Percentiles rank a stretch among this genome's conserved stretches.
These are phyloP conservation scores for Saccharomyces hybrid DNA, from an alignment of 1,139 yeast species.

Conservation along the genomic window DNA sequence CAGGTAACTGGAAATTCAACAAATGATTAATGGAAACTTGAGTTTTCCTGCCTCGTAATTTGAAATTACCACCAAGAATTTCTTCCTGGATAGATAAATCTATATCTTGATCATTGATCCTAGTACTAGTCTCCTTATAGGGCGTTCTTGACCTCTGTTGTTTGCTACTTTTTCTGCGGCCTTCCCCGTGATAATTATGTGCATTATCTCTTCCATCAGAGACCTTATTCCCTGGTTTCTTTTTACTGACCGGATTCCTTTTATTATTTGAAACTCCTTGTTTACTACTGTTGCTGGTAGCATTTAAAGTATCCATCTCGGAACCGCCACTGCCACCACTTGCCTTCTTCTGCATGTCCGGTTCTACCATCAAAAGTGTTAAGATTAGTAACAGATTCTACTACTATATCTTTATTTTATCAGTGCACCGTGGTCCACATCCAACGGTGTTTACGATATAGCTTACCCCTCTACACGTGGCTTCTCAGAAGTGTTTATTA, in stretches of 20 bases:
- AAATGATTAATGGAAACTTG: slow-evolving; percentile 58
- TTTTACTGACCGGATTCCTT: background rate
- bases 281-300: background rate
- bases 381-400: background rate
- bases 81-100: slow-evolving; percentile 34
- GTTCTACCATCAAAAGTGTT: background rate
- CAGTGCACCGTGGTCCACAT: background rate
- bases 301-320: background rate
- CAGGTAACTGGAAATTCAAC: slow-evolving; percentile 54
- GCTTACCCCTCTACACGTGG: background rate
- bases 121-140: background rate
- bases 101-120: slow-evolving; percentile 6
- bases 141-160: slow-evolving; percentile 5
- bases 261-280: background rate
- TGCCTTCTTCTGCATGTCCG: background rate
- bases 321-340: background rate
- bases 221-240: background rate
- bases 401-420: background rate
- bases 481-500: background rate
- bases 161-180: slow-evolving; percentile 7
- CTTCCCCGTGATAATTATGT: background rate
- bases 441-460: background rate
- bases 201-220: background rate
- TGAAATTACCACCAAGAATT: slow-evolving; percentile 31
- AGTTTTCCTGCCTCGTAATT: slow-evolving; percentile 41